Conservation (phyloP, 169 alveolate genomes). For the Plasmodium adleri region DNA sequence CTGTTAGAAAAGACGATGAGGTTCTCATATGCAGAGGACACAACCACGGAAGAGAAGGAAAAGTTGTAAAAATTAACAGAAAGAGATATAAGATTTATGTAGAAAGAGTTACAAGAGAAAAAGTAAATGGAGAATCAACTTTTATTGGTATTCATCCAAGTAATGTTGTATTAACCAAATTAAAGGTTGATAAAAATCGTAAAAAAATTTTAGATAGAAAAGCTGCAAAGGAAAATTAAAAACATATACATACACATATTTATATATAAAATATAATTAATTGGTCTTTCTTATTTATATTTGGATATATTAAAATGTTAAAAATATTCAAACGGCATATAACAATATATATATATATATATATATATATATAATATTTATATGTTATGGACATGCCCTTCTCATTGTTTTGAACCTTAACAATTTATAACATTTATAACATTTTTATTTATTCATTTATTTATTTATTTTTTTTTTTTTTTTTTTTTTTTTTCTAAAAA, state of each 20-base stretch:
- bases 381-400: not conserved
- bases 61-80: constrained; percentile 97
- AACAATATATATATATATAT: constrained; percentile 3
- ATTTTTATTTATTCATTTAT: no score
- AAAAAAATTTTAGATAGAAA: constrained; percentile 93
- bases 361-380: constrained; percentile 5
- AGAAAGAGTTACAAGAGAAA: constrained; percentile 97
- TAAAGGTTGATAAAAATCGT: constrained; percentile 96
- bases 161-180: constrained; percentile 96
- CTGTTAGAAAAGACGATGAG: constrained; percentile 98
- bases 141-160: constrained; percentile 97
- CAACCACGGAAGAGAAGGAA: constrained; percentile 97
- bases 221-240: constrained; percentile 78
- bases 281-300: no score
- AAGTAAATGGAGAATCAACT: constrained; percentile 93
- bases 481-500: no score
- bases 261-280: not conserved
- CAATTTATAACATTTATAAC: no score
- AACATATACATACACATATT: not conserved
- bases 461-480: no score
- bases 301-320: no score
- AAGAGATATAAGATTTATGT: constrained; percentile 97
- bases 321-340: no score
- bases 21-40: constrained; percentile 98
- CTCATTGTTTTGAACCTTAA: no score